Conservation (phyloP, 2,329 filamentous ascomycete genomes). For the Coniella vitis region DNA sequence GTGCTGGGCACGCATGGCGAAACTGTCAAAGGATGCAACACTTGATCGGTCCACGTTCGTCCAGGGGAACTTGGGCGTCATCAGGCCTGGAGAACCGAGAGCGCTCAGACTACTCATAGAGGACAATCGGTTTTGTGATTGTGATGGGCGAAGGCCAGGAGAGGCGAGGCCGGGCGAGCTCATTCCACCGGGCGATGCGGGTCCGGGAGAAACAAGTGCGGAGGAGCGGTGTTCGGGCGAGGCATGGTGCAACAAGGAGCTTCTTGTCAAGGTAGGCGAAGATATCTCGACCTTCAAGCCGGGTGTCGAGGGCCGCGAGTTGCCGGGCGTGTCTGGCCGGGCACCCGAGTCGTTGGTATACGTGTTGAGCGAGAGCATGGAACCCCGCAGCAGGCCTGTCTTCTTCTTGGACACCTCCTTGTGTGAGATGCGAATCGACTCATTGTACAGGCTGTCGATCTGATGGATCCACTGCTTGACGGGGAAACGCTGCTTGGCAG, state of each 20-base stretch:
- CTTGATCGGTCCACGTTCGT: constrained; percentile 11
- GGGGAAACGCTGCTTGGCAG: constrained; percentile 58
- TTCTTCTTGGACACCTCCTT: constrained; percentile 22
- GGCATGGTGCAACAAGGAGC: constrained; percentile 18
- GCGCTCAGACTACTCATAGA: background rate
- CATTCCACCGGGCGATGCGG: constrained; percentile 4
- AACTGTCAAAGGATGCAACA: constrained; percentile 16
- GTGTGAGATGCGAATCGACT: constrained; percentile 46
- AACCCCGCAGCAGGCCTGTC: constrained; percentile 15
- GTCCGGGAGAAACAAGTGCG: background rate
- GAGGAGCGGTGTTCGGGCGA: constrained; percentile 14
- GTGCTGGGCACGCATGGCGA: constrained; percentile 14
- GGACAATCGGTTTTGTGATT: background rate
- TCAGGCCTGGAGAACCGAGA: constrained; percentile 5
- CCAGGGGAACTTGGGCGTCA: constrained; percentile 16
- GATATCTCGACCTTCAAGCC: constrained; percentile 14
- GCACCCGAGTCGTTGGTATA: constrained; percentile 15
- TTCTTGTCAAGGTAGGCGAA: constrained; percentile 15
- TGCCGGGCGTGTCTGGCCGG: constrained; percentile 11
- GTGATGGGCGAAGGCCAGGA: background rate
- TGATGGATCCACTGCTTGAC: constrained; percentile 60
- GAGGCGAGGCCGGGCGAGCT: background rate
- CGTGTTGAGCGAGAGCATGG: constrained; percentile 19
- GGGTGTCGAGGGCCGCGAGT: constrained; percentile 11
- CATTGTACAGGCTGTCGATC: constrained; percentile 52